These are phyloP conservation scores for Cercospora citrullina DNA, from an alignment of 2,329 filamentous ascomycete genomes.

Conservation along the genomic window DNA sequence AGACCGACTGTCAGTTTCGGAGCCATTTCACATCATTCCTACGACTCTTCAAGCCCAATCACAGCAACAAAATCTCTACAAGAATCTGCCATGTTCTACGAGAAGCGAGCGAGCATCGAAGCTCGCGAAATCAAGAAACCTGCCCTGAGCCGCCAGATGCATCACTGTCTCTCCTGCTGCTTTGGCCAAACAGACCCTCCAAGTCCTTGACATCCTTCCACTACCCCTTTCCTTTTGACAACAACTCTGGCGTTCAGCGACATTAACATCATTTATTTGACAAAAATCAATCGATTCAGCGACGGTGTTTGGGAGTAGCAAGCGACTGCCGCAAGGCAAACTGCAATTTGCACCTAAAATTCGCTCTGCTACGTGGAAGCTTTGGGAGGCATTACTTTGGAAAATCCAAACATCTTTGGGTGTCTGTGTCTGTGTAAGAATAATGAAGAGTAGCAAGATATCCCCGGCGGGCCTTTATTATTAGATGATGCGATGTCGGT, in stretches of 20 bases:
- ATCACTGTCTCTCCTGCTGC: constrained; percentile 1
- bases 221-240: neutral
- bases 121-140: neutral
- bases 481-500: neutral
- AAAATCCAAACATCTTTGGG: neutral
- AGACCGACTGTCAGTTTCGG: constrained; percentile 26
- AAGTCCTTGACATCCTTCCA: neutral
- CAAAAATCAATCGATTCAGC: neutral
- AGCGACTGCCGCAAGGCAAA: neutral
- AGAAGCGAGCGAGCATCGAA: neutral
- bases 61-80: neutral
- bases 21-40: constrained; percentile 20
- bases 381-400: neutral
- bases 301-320: neutral
- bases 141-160: neutral
- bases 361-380: neutral
- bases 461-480: neutral
- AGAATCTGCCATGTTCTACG: neutral
- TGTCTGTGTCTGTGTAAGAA: neutral
- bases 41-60: constrained; percentile 19
- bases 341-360: neutral
- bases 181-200: neutral
- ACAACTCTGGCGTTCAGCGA: neutral
- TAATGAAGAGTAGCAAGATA: neutral
- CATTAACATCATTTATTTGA: neutral